Base-by-base conservation (phyloP, 2,329 filamentous ascomycete species). In the Epichloe elymi region DNA sequence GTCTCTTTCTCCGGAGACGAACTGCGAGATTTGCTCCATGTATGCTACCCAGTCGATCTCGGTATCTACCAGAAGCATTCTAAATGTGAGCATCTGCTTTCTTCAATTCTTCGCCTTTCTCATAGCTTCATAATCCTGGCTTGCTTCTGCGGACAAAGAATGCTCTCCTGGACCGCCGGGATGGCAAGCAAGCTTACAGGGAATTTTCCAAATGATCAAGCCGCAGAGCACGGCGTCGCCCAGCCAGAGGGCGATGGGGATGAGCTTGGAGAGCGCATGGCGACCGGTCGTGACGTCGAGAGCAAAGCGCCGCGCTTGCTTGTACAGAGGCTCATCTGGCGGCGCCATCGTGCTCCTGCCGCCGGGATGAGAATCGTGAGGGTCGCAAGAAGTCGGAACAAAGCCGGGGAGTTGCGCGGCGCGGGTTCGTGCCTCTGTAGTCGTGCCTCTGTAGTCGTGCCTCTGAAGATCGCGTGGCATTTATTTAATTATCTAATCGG, bases 41-140 rank as follows among this genome's bases (percentile, higher is more conserved):
- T 98, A 98, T 0, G 93, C 88, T 53, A 77, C 78, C 91, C 91
- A 98, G 70, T 98, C 93, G 62, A 98, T 98, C 68, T 98, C 93
- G 42, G 93, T 98, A 65, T 98, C 93, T 76, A 47, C 43, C 43
- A 10, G 26, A 23, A n/a, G 26, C 26, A n/a, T 44, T 23, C 14
- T 40, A 33, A 12, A 8, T 19, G 46, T 48, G n/a, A 48, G 46
- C 36, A 42, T 26, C n/a, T 30, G 12, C 30, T 11, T 15, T 26
- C 10, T 30, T 45, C 14, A 4, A 5, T 45, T 35, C 15, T 45
- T 14, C 12, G 8, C 43, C 35, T 14, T 35, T 11, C 6, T 35
- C 17, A 30, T 23, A 3, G 8, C 43, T 45, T 19, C 4, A n/a
- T 40, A 17, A 15, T 45, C 20, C n/a, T 23, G 30, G 8, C 30